Base-by-base conservation (phyloP, 2,329 filamentous ascomycete species). In the Rhinocladiella similis region DNA sequence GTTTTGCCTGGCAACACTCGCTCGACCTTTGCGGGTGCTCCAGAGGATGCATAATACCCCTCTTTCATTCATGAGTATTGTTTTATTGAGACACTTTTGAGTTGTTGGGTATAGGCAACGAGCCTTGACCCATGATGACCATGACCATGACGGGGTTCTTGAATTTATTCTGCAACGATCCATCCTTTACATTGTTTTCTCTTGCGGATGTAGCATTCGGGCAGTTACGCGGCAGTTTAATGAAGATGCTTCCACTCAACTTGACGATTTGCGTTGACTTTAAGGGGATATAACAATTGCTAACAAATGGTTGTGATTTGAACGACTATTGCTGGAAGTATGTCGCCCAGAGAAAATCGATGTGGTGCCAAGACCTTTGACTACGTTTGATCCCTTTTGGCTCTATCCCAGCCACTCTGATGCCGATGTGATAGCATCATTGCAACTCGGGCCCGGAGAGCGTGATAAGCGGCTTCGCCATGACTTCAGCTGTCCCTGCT, bases 41-140 rank as follows among this genome's bases (percentile, higher is more conserved):
- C 38, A 7, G 4, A n/a, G 5, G 38, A 19, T 41, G 14, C 14
- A 16, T 41, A 41, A 41, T n/a, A n/a, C 14, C 38, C 38, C n/a
- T 41, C n/a, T 52, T 47, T 53, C 49, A 56, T 43, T 14, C 38
- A 22, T 52, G 39, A 49, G 27, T 36, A 53, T 22, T 22, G n/a
- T 19, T 13, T 41, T 41, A 19, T n/a, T 41, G 38, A 16, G 14
- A 19, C n/a, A 13, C n/a, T 41, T 41, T 18, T 5, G 38, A 6
- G 14, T 41, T 19, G 18, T 7, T 19, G 14, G 38, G 38, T 10
- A 16, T 12, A 41, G 14, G 38, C 38, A 41, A 41, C n/a, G n/a
- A 7, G 12, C 38, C 38, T 41, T 19, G 5, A 16, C 38, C 18
- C 38, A n/a, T 41, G 29, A 33, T 33, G 38, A 41, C 38, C 6